phyloP scores from a whole-genome alignment of 208 protist genomes.

The Herpetomonas samuelpessoai region DNA sequence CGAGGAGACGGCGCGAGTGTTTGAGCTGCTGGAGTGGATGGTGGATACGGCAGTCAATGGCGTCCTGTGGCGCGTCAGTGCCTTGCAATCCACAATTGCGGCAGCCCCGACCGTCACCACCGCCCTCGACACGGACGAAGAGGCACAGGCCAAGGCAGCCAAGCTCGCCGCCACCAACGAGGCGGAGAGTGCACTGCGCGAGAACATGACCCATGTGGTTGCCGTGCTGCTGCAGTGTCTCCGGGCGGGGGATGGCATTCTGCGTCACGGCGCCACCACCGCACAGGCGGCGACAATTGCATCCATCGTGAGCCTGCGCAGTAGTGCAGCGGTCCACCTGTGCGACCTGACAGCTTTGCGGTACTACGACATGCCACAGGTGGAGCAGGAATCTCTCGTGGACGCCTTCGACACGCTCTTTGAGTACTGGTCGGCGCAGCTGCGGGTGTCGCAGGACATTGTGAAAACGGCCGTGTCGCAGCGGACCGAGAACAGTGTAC shows the following conservation, averaged over 20 bases:
- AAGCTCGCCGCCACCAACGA: neutral
- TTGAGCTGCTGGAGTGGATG: conserved; percentile 33
- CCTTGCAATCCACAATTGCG: neutral
- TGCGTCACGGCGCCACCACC: too few species aligned
- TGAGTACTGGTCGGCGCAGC: conserved; percentile 19
- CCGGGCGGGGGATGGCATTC: too few species aligned
- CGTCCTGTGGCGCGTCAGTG: conserved; percentile 52
- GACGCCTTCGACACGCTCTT: conserved; percentile 39
- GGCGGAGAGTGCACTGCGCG: too few species aligned
- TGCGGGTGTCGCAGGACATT: conserved; percentile 33
- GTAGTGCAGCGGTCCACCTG: conserved; percentile 45
- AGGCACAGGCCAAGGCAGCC: neutral
- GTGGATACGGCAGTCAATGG: conserved; percentile 43
- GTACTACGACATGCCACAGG: conserved; percentile 43
- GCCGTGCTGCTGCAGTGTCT: too few species aligned
- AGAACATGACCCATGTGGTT: too few species aligned
- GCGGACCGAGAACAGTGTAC: conserved; percentile 13
- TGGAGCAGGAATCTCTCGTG: conserved; percentile 63
- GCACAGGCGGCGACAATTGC: neutral
- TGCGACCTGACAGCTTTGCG: conserved; percentile 63
- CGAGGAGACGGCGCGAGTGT: conserved; percentile 15
- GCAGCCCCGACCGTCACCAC: neutral
- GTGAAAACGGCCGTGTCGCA: conserved; percentile 35
- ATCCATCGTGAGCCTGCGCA: conserved; percentile 10
- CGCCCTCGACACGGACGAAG: conserved; percentile 8